Evolutionary conservation across 768 basidiomycete genomes (phyloP).

Genomic region (Sporobolomyces roseus): DNA sequence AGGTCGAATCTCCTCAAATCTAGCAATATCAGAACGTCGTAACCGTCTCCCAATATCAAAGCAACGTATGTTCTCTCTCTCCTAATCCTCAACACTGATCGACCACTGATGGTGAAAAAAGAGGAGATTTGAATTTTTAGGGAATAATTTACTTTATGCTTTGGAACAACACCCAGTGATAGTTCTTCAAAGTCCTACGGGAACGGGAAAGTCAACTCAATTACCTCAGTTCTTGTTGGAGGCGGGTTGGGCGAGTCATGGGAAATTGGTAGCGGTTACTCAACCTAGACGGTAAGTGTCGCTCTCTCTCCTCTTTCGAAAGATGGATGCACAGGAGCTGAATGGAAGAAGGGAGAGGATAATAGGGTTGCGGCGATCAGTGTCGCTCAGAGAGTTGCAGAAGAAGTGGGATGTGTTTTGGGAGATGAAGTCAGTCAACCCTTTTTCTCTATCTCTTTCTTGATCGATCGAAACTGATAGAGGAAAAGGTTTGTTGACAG

Average conservation of each 20-base stretch:
- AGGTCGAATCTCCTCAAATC: conserved; percentile 53
- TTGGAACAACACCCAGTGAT: conserved; percentile 77
- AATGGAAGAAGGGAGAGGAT: conserved; percentile 66
- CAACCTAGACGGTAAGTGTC: conserved; percentile 66
- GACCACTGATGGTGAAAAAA: background rate
- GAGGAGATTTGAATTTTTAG: conserved; percentile 50
- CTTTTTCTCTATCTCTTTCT: background rate
- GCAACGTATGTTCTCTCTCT: conserved; percentile 60
- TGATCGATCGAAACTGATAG: background rate
- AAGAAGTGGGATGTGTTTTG: conserved; percentile 81
- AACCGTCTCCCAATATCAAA: conserved; percentile 84
- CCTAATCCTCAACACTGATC: background rate
- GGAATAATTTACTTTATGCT: conserved; percentile 72
- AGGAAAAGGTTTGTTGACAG: conserved; percentile 51
- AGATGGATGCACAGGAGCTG: conserved; percentile 80
- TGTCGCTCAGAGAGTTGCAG: conserved; percentile 81
- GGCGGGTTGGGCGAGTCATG: conserved; percentile 81
- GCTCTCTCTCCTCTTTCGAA: background rate
- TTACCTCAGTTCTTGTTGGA: conserved; percentile 92
- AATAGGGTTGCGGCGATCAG: conserved; percentile 85
- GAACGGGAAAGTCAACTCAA: conserved; percentile 97
- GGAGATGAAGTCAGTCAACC: conserved; percentile 70
- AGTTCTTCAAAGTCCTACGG: conserved; percentile 66
- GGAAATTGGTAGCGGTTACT: conserved; percentile 83
- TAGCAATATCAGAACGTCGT: conserved; percentile 70